Conservation (phyloP, 495 filamentous ascomycete genomes). For the Eremomyces bilateralis region DNA sequence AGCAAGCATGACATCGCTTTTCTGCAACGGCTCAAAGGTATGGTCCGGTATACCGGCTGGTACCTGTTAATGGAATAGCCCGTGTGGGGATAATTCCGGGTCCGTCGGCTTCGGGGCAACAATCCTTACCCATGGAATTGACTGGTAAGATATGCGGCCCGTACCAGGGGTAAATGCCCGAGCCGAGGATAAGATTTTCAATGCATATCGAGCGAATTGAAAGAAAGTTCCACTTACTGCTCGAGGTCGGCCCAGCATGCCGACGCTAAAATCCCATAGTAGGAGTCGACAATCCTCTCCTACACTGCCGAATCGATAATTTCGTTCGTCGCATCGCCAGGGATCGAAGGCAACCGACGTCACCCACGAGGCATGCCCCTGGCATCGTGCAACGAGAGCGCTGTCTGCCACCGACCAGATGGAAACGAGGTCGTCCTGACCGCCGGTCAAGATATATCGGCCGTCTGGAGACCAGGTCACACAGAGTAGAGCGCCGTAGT, state of each 20-base stretch:
- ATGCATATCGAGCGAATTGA: slow-evolving; percentile 16
- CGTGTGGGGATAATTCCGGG: too few relatives aligned
- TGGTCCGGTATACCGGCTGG: too few relatives aligned
- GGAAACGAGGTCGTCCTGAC: slow-evolving; percentile 83
- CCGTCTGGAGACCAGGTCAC: slow-evolving; percentile 97
- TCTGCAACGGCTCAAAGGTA: too few relatives aligned
- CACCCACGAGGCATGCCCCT: slow-evolving; percentile 90
- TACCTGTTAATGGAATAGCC: too few relatives aligned
- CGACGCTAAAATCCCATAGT: slow-evolving; percentile 93
- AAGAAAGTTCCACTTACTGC: too few relatives aligned
- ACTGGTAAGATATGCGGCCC: too few relatives aligned
- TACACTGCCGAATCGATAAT: slow-evolving; percentile 87
- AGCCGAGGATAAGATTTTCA: too few relatives aligned
- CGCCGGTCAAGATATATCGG: slow-evolving; percentile 85
- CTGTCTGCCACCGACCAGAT: slow-evolving; percentile 82
- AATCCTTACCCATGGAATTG: slow-evolving; percentile 23
- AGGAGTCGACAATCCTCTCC: slow-evolving; percentile 80
- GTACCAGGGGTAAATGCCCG: too few relatives aligned
- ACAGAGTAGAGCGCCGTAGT: slow-evolving; percentile 80
- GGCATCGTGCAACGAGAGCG: slow-evolving; percentile 72
- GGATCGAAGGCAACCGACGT: slow-evolving; percentile 83
- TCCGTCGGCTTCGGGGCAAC: too few relatives aligned
- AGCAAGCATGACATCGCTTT: too few relatives aligned
- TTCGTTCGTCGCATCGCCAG: slow-evolving; percentile 86
- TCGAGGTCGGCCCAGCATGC: slow-evolving; percentile 81